These are phyloP conservation scores for Chenopodium suecicum DNA, from an alignment of 148 eudicot species.

Conservation along the genomic window DNA sequence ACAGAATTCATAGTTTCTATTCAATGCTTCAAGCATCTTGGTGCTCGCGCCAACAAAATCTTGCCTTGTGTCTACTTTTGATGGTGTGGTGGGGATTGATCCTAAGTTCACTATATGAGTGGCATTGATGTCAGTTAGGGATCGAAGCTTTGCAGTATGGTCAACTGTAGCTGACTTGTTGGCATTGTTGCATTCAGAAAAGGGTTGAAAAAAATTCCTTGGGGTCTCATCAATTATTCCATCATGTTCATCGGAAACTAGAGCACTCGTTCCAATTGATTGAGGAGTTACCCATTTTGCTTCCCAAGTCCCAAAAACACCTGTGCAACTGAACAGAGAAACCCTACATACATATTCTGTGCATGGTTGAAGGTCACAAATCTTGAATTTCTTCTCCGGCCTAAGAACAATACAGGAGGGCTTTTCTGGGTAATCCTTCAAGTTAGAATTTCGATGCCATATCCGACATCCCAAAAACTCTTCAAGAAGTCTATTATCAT, in stretches of 20 bases:
- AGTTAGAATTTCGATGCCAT: conserved; percentile 45
- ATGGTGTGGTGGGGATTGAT: conserved; percentile 46
- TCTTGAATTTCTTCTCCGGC: conserved; percentile 46
- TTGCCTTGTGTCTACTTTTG: conserved; percentile 38
- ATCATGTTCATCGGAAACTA: conserved; percentile 28
- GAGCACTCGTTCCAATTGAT: conserved; percentile 17
- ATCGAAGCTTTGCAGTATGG: conserved; percentile 23
- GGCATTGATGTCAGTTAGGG: conserved; percentile 25
- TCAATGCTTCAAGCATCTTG: conserved; percentile 20
- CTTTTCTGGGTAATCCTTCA: conserved; percentile 42
- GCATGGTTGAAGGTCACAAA: conserved; percentile 43
- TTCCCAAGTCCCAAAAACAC: conserved; percentile 42
- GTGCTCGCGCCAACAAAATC: conserved; percentile 17
- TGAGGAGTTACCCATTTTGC: conserved; percentile 53
- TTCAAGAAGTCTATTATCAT: conserved; percentile 30
- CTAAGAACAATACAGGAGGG: conserved; percentile 39
- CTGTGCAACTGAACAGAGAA: conserved; percentile 43
- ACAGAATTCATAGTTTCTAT: conserved; percentile 48
- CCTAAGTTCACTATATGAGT: conserved; percentile 24
- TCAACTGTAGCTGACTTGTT: conserved; percentile 11
- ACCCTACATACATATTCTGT: conserved; percentile 49
- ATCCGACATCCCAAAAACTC: conserved; percentile 46
- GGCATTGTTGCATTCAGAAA: conserved; percentile 12
- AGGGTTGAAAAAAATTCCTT: conserved; percentile 12
- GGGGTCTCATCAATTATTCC: conserved; percentile 16